phyloP scores from a whole-genome alignment of 495 filamentous ascomycete genomes.

The Aspergillus egyptiacus region DNA sequence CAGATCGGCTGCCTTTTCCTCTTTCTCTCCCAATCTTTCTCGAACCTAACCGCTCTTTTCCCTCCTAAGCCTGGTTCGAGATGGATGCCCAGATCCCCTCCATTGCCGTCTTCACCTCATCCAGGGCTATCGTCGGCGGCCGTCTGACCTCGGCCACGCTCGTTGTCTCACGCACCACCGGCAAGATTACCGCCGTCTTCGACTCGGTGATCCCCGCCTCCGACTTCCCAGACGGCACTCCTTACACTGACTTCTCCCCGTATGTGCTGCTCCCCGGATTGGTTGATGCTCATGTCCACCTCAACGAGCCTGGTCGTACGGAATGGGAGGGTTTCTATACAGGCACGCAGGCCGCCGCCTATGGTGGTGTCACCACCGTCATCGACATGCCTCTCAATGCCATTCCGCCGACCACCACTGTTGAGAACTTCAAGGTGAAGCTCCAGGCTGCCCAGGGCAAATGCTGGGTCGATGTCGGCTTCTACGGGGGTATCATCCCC shows the following conservation, averaged over 20 bases:
- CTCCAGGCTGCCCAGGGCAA: slow-evolving; percentile 76
- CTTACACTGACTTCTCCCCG: slow-evolving; percentile 82
- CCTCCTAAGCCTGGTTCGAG: background rate
- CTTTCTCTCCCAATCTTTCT: background rate
- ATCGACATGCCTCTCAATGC: slow-evolving; percentile 98
- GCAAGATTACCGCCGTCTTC: slow-evolving; percentile 78
- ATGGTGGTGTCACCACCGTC: slow-evolving; percentile 95
- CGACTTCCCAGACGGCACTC: slow-evolving; percentile 64
- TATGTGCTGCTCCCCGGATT: slow-evolving; percentile 82
- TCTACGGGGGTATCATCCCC: slow-evolving; percentile 93
- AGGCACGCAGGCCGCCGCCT: slow-evolving; percentile 87
- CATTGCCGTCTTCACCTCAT: slow-evolving; percentile 74
- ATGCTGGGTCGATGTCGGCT: slow-evolving; percentile 98
- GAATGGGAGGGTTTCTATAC: slow-evolving; percentile 99
- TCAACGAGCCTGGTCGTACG: slow-evolving; percentile 94
- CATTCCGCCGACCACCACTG: slow-evolving; percentile 91
- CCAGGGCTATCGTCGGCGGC: slow-evolving; percentile 65
- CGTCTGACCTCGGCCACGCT: slow-evolving; percentile 72
- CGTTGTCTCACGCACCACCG: slow-evolving; percentile 67
- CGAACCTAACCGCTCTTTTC: background rate
- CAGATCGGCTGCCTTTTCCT: background rate
- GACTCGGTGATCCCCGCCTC: slow-evolving; percentile 63
- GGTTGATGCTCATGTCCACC: slow-evolving; percentile 95
- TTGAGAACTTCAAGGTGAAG: slow-evolving; percentile 77
- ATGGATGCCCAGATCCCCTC: slow-evolving; percentile 36